Evolutionary conservation across 768 basidiomycete species (phyloP).

Genomic region (Pholiota microspora): DNA sequence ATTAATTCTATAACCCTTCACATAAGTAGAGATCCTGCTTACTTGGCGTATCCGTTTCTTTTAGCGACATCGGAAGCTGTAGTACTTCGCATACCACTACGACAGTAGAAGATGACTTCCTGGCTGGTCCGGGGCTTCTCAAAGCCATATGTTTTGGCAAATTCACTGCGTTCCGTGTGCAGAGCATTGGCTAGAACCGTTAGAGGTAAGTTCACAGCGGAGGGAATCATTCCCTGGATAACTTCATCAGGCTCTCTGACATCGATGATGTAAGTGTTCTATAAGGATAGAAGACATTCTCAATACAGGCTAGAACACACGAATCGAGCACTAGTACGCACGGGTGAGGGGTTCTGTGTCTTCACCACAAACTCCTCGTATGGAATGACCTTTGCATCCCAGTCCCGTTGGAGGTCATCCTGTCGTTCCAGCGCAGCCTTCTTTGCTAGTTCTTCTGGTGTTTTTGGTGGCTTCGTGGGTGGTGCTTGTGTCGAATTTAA

Average conservation of each 20-base stretch:
- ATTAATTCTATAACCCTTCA: neutral
- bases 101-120: conserved; percentile 87
- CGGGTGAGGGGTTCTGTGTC: conserved; percentile 72
- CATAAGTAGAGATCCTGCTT: conserved; percentile 22
- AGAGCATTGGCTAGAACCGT: conserved; percentile 71
- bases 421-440: conserved; percentile 33
- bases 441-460: conserved; percentile 28
- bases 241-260: conserved; percentile 95
- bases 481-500: conserved; percentile 30
- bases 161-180: conserved; percentile 50
- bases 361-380: conserved; percentile 83
- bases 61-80: conserved; percentile 82
- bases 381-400: conserved; percentile 68
- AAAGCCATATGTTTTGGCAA: conserved; percentile 67
- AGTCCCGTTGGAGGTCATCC: conserved; percentile 60
- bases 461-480: conserved; percentile 22
- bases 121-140: conserved; percentile 69
- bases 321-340: conserved; percentile 26
- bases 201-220: conserved; percentile 86
- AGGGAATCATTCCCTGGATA: conserved; percentile 89
- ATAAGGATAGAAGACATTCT: neutral
- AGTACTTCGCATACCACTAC: conserved; percentile 81
- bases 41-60: conserved; percentile 82
- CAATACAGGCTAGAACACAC: neutral
- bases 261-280: conserved; percentile 79